Percentiles rank a stretch among this genome's conserved stretches.
Conservation (phyloP, 441 rosid species). For the Bocquillonia castaneifolia region DNA sequence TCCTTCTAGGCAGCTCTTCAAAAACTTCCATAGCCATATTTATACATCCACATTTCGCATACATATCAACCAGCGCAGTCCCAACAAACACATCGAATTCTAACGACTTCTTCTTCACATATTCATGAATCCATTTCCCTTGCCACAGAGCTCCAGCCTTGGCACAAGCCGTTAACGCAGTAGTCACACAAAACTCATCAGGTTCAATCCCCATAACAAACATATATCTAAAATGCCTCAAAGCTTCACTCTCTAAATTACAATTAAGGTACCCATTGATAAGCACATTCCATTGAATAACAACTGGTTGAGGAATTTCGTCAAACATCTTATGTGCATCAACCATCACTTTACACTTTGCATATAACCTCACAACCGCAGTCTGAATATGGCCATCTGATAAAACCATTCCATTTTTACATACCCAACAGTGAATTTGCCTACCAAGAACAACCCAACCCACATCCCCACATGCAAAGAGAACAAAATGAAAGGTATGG, state of each 20-base stretch:
- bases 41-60: constrained; percentile 54
- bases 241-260: constrained; percentile 34
- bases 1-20: constrained; percentile 38
- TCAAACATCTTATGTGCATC: constrained; percentile 48
- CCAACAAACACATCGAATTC: constrained; percentile 40
- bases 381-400: constrained; percentile 50
- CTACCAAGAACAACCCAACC: constrained; percentile 26
- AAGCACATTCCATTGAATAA: constrained; percentile 52
- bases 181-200: constrained; percentile 44
- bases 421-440: constrained; percentile 42
- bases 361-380: constrained; percentile 31
- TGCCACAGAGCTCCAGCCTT: constrained; percentile 43
- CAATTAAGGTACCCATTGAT: constrained; percentile 41
- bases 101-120: constrained; percentile 30
- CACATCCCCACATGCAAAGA: constrained; percentile 36
- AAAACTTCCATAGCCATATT: constrained; percentile 43
- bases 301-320: constrained; percentile 46
- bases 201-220: constrained; percentile 41
- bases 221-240: constrained; percentile 41
- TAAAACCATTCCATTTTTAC: constrained; percentile 35
- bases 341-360: constrained; percentile 17
- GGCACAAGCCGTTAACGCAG: constrained; percentile 52
- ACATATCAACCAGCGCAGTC: constrained; percentile 56
- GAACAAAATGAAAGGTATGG: constrained; percentile 42
- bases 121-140: constrained; percentile 54